Conservation (phyloP, 352 stramenopile genomes). For the Hyphochytrium catenoides region DNA sequence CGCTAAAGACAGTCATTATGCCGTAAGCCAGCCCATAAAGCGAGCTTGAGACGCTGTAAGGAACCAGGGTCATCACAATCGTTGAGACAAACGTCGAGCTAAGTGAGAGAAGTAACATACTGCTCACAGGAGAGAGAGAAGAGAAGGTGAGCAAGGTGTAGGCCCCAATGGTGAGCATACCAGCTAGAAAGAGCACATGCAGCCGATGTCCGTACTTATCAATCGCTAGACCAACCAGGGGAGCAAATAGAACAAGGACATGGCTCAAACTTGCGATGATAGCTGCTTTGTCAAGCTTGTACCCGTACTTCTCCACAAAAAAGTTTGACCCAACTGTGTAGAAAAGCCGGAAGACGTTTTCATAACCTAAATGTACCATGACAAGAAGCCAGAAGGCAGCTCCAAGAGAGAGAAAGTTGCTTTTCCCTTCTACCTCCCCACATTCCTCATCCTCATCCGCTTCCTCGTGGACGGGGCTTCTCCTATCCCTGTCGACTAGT, state of each 20-base stretch:
- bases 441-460: too few species aligned
- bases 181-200: constrained; percentile 37
- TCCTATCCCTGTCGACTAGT: too few species aligned
- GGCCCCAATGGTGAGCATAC: constrained; percentile 35
- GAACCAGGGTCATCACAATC: constrained; percentile 59
- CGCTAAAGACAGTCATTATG: constrained; percentile 58
- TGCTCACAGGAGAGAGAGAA: constrained; percentile 32
- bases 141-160: constrained; percentile 66
- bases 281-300: constrained; percentile 54
- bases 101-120: constrained; percentile 59
- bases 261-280: constrained; percentile 47
- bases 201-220: constrained; percentile 63
- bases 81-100: constrained; percentile 61
- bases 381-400: constrained; percentile 66
- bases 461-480: too few species aligned
- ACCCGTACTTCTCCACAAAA: constrained; percentile 54
- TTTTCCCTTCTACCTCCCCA: too few species aligned
- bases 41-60: constrained; percentile 35
- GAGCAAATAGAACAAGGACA: constrained; percentile 53
- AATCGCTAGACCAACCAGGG: constrained; percentile 59
- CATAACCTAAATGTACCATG: constrained; percentile 56
- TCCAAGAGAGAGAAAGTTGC: too few species aligned
- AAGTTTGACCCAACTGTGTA: constrained; percentile 66
- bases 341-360: constrained; percentile 72
- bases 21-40: constrained; percentile 56